phyloP scores from a whole-genome alignment of 495 filamentous ascomycete species.

The Jackrogersella multiformis region DNA sequence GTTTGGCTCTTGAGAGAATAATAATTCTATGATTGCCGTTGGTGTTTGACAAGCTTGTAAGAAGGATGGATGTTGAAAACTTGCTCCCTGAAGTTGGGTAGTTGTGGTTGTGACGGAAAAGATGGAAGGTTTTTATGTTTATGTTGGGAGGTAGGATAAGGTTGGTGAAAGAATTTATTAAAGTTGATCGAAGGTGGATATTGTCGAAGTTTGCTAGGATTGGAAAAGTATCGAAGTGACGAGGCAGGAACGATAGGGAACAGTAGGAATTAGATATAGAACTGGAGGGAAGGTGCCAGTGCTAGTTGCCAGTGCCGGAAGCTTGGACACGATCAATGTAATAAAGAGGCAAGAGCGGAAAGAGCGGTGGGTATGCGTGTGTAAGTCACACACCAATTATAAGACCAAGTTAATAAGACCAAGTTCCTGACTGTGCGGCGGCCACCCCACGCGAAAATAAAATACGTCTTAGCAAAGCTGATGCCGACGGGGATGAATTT shows the following conservation, averaged over 20 bases:
- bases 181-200: constrained; percentile 8
- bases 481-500: constrained; percentile 36
- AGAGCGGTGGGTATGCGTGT: constrained; percentile 41
- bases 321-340: constrained; percentile 4
- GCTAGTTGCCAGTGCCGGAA: background rate
- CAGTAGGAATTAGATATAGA: constrained; percentile 22
- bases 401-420: constrained; percentile 7
- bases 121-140: constrained; percentile 1
- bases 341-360: constrained; percentile 27
- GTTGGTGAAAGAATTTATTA: constrained; percentile 2
- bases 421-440: constrained; percentile 17
- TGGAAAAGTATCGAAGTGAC: constrained; percentile 10
- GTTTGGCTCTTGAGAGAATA: background rate
- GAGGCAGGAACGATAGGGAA: background rate
- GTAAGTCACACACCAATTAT: constrained; percentile 31
- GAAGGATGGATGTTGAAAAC: constrained; percentile 24
- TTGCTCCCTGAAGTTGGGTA: constrained; percentile 8
- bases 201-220: background rate
- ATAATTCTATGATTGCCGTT: constrained; percentile 22
- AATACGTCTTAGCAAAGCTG: constrained; percentile 41
- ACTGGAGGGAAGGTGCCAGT: constrained; percentile 19
- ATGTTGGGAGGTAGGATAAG: constrained; percentile 1
- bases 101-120: background rate
- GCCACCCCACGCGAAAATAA: constrained; percentile 33
- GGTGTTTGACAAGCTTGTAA: constrained; percentile 16